Base-by-base conservation (phyloP, 225 moss, liverwort and hornwort species). In the Thuidium tamariscinum region DNA sequence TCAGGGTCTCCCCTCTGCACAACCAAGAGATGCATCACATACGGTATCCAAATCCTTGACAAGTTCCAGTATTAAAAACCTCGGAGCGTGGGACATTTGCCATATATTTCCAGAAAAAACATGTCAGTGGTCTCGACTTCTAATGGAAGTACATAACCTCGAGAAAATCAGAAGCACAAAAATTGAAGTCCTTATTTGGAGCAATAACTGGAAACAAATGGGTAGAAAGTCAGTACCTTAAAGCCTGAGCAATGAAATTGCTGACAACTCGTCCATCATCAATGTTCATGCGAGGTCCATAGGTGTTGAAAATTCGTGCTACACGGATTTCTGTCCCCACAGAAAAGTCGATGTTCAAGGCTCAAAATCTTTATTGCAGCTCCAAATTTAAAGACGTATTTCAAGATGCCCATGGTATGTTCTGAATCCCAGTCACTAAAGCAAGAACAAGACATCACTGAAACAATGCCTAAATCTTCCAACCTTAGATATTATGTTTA, bases 201-300 rank as follows among this genome's bases (percentile, higher is more conserved):
- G 84, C 77, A 81, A 12, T 74, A 56, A 64, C 69, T n/a, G 39
- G 70, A 79, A 80, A 30, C 37, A 52, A 41, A 80, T 52, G 46
- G 79, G 32, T 41, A 34, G 46, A 84, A 49, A 52, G 30, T 82
- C 57, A 56, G 52, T 86, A 95, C 96, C 97, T 94, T 76, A 98
- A 88, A 54, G 98, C 97, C 87, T 97, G 97, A 72, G 98, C 97
- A 79, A 97, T 98, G 77, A 98, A 97, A 91, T 98, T 98, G 89
- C 96, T 96, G 34, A 98, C 98, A 81, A 98, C 97, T 68, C 98
- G 96, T 36, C 97, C 98, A 86, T 98, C 98, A 82, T 98, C 98
- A n/a, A 98, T 96, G 78, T 97, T 98, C 97, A 97, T 98, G 76
- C 97, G 95, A 84, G 97, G 98, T 78, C 97, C 98, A 87, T 98